Evolutionary conservation across 805 yeast genomes (phyloP).

Genomic region (Candida parachauliodes): DNA sequence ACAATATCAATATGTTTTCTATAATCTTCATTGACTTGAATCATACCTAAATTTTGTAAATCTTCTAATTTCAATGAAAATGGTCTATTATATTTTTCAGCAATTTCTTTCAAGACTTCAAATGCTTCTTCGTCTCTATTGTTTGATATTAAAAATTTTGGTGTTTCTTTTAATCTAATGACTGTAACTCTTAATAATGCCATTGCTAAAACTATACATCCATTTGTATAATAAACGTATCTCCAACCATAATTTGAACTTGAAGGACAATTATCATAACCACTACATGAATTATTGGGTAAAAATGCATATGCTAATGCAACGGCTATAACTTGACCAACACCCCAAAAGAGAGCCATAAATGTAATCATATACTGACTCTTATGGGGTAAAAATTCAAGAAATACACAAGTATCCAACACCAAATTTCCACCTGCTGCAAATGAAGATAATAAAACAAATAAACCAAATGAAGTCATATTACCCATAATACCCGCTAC

Average conservation of each 20-base stretch:
- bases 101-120: conserved; percentile 37
- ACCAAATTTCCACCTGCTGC: conserved; percentile 28
- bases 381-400: conserved; percentile 25
- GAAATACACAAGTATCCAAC: conserved; percentile 24
- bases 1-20: conserved; percentile 17
- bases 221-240: conserved; percentile 46
- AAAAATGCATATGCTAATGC: conserved; percentile 54
- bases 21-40: conserved; percentile 15
- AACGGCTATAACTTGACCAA: conserved; percentile 53
- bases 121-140: conserved; percentile 52
- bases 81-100: conserved; percentile 41
- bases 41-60: conserved; percentile 41
- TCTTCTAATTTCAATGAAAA: conserved; percentile 45
- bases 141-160: conserved; percentile 49
- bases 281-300: conserved; percentile 43
- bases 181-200: conserved; percentile 30
- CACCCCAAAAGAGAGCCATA: conserved; percentile 57
- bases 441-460: conserved; percentile 19
- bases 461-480: conserved; percentile 23
- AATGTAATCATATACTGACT: conserved; percentile 24
- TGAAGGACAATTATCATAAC: conserved; percentile 40
- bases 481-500: conserved; percentile 24
- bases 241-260: conserved; percentile 58
- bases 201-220: conserved; percentile 44
- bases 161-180: conserved; percentile 46